phyloP scores from a whole-genome alignment of 805 yeast genomes.

The Candida corydali region DNA sequence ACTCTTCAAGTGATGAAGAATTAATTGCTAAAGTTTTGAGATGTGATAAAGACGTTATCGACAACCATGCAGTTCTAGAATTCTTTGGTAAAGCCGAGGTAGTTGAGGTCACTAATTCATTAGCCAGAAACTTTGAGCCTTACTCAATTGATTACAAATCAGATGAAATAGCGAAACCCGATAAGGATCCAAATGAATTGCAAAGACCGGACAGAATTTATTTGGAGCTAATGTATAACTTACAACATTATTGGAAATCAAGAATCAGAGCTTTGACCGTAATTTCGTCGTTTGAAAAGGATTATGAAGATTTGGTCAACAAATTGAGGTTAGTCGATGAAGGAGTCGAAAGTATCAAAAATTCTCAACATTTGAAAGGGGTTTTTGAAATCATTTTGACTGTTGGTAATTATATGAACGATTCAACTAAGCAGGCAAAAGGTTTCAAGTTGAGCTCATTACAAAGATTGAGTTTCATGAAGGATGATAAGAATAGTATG shows the following conservation, averaged over 20 bases:
- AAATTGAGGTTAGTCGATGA: slow-evolving; percentile 58
- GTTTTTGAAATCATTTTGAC: slow-evolving; percentile 64
- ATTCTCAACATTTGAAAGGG: slow-evolving; percentile 51
- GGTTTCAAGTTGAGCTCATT: slow-evolving; percentile 71
- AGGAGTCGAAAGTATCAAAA: slow-evolving; percentile 50
- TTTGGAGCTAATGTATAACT: slow-evolving; percentile 61
- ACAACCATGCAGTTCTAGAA: slow-evolving; percentile 58
- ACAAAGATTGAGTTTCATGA: slow-evolving; percentile 66
- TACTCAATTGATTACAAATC: slow-evolving; percentile 49
- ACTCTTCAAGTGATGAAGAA: slow-evolving; percentile 48
- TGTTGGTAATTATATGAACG: slow-evolving; percentile 80
- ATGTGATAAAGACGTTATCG: slow-evolving; percentile 55
- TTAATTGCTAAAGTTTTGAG: slow-evolving; percentile 50
- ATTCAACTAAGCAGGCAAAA: slow-evolving; percentile 56
- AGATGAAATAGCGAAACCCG: slow-evolving; percentile 36
- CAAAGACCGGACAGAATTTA: slow-evolving; percentile 70
- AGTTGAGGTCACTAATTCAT: slow-evolving; percentile 51
- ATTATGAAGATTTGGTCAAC: slow-evolving; percentile 55
- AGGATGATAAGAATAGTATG: slow-evolving; percentile 63
- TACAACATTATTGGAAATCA: slow-evolving; percentile 68
- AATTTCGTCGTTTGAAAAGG: slow-evolving; percentile 56
- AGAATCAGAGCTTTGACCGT: slow-evolving; percentile 61
- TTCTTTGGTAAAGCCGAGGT: slow-evolving; percentile 67
- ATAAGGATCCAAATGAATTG: slow-evolving; percentile 51
- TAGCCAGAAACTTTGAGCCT: slow-evolving; percentile 58